phyloP scores from a whole-genome alignment of 2,329 filamentous ascomycete genomes.

The Alternaria consortialis region DNA sequence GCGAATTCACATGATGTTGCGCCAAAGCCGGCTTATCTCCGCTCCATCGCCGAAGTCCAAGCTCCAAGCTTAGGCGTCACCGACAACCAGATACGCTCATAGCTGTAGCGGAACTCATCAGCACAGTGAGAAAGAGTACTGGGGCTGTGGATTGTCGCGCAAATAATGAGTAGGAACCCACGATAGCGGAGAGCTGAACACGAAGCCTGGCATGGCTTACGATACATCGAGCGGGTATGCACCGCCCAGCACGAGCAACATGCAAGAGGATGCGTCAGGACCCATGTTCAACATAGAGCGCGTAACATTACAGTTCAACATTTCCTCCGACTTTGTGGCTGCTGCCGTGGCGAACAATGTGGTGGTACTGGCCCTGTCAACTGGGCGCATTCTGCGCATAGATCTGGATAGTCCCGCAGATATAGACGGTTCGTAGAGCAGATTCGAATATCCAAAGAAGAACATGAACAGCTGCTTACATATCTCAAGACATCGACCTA shows the following conservation, averaged over 20 bases:
- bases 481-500: slow-evolving; percentile 83
- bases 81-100: slow-evolving; percentile 3
- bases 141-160: slow-evolving; percentile 18
- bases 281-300: slow-evolving; percentile 95
- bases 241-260: slow-evolving; percentile 70
- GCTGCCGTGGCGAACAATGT: slow-evolving; percentile 98
- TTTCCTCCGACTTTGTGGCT: slow-evolving; percentile 94
- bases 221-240: slow-evolving; percentile 76
- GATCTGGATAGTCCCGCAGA: slow-evolving; percentile 93
- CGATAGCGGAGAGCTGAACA: slow-evolving; percentile 21
- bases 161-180: slow-evolving; percentile 24
- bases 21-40: slow-evolving; percentile 17
- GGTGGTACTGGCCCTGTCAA: slow-evolving; percentile 88
- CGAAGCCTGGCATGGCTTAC: slow-evolving; percentile 68
- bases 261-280: slow-evolving; percentile 68
- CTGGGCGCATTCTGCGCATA: slow-evolving; percentile 90
- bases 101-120: slow-evolving; percentile 12
- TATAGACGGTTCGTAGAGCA: slow-evolving; percentile 70
- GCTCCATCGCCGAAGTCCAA: slow-evolving; percentile 15
- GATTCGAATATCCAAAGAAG: not conserved
- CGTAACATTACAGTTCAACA: slow-evolving; percentile 92
- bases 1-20: slow-evolving; percentile 9
- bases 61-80: slow-evolving; percentile 18
- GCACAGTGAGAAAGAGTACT: not conserved
- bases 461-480: slow-evolving; percentile 19